Conservation (phyloP, 768 basidiomycete species). For the Tylopilus felleus region DNA sequence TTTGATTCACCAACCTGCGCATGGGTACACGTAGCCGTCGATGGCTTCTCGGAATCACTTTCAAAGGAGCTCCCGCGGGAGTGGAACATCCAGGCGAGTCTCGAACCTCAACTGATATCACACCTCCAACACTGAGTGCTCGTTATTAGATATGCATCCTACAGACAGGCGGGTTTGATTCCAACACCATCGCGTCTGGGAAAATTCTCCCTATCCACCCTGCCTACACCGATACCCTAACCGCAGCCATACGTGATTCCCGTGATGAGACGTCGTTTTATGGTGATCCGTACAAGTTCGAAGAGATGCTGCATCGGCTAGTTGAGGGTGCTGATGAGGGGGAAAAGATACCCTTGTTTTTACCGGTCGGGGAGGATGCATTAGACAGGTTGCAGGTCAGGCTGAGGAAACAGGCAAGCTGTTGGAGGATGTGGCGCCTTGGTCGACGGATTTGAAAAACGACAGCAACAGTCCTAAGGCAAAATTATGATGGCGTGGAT, state of each 20-base stretch:
- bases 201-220: constrained; percentile 7
- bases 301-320: background rate
- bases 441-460: constrained; percentile 11
- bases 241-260: constrained; percentile 1
- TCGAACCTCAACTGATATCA: no score
- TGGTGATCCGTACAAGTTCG: constrained; percentile 17
- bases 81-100: constrained; percentile 20
- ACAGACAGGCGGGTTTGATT: constrained; percentile 17
- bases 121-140: no score
- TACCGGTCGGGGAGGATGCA: constrained; percentile 15
- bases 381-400: background rate
- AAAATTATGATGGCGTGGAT: background rate
- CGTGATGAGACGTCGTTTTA: background rate
- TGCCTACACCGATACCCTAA: constrained; percentile 6
- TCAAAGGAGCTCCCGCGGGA: constrained; percentile 8
- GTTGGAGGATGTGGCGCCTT: background rate
- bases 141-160: constrained; percentile 19
- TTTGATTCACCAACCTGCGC: background rate
- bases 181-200: constrained; percentile 3
- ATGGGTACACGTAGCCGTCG: constrained; percentile 4
- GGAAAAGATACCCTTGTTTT: constrained; percentile 1
- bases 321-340: background rate
- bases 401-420: background rate
- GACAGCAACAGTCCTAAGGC: background rate
- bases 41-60: constrained; percentile 9